phyloP scores from a whole-genome alignment of 768 basidiomycete species.

The Aureoboletus auriporus region DNA sequence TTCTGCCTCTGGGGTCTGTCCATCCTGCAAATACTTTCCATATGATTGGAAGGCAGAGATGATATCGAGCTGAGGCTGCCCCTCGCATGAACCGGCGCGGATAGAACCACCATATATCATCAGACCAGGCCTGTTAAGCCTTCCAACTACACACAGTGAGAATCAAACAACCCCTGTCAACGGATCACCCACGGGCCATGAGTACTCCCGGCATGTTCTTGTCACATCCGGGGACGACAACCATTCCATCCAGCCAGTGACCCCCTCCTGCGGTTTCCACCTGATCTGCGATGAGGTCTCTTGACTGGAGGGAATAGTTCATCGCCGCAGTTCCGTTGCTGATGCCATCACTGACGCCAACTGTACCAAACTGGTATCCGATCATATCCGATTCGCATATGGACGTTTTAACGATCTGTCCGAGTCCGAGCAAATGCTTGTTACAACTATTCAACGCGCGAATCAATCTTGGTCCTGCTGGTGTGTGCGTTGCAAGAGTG shows the following conservation, averaged over 20 bases:
- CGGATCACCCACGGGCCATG: constrained; percentile 75
- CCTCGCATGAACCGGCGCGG: constrained; percentile 86
- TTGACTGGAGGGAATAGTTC: constrained; percentile 94
- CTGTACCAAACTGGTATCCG: constrained; percentile 96
- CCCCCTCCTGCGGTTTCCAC: constrained; percentile 96
- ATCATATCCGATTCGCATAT: constrained; percentile 67
- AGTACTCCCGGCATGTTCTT: constrained; percentile 99
- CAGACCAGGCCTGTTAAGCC: constrained; percentile 91
- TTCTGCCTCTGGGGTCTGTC: constrained; percentile 81
- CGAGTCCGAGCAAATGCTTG: constrained; percentile 85
- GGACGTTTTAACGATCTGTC: constrained; percentile 83
- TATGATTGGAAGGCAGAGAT: constrained; percentile 98
- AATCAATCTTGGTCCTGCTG: neutral
- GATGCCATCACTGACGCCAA: constrained; percentile 97
- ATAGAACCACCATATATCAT: constrained; percentile 99
- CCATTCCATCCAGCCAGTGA: constrained; percentile 98
- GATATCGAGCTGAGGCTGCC: constrained; percentile 85
- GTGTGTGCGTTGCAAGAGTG: constrained; percentile 4
- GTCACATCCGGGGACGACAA: constrained; percentile 95
- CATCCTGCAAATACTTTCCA: constrained; percentile 90
- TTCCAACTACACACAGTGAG: constrained; percentile 59
- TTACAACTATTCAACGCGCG: constrained; percentile 67
- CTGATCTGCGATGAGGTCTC: constrained; percentile 96
- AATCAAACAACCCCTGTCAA: neutral
- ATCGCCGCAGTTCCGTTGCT: constrained; percentile 96